These are phyloP conservation scores for Quercus rubra DNA, from an alignment of 306 rosid species.

Conservation along the genomic window DNA sequence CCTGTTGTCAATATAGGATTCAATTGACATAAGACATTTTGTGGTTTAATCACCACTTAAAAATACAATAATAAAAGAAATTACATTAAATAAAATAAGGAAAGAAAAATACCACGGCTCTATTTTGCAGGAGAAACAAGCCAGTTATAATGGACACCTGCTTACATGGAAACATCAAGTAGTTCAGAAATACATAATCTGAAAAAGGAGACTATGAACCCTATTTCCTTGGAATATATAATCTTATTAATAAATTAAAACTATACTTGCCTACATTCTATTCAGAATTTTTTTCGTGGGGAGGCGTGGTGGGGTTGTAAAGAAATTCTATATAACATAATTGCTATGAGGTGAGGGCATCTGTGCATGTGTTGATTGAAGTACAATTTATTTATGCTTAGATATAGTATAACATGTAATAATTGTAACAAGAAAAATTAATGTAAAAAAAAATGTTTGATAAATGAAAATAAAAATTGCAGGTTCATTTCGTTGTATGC, in stretches of 20 bases:
- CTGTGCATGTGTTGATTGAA: not conserved
- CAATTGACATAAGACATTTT: not conserved
- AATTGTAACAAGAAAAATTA: not conserved
- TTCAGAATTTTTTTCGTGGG: not conserved
- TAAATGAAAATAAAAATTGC: not conserved
- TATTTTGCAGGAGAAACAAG: conserved; percentile 64
- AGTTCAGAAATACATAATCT: conserved; percentile 4
- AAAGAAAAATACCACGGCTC: conserved; percentile 59
- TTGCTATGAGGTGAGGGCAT: not conserved
- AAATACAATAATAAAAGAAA: not conserved
- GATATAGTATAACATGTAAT: not conserved
- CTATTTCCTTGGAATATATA: not conserved
- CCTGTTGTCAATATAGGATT: conserved; percentile 33
- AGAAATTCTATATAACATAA: not conserved
- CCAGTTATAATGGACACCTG: conserved; percentile 54
- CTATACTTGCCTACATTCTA: not conserved
- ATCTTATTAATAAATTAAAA: not conserved
- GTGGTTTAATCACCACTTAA: not conserved
- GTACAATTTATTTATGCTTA: not conserved
- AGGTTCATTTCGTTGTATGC: not conserved
- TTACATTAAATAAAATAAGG: not conserved
- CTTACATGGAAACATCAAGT: not conserved
- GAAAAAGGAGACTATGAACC: not conserved
- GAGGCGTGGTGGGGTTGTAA: no score
- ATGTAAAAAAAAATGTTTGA: not conserved